Percentiles rank a stretch among this genome's conserved stretches.
phyloP scores from a whole-genome alignment of 2,329 filamentous ascomycete species.

The Hypoxylon sp. region DNA sequence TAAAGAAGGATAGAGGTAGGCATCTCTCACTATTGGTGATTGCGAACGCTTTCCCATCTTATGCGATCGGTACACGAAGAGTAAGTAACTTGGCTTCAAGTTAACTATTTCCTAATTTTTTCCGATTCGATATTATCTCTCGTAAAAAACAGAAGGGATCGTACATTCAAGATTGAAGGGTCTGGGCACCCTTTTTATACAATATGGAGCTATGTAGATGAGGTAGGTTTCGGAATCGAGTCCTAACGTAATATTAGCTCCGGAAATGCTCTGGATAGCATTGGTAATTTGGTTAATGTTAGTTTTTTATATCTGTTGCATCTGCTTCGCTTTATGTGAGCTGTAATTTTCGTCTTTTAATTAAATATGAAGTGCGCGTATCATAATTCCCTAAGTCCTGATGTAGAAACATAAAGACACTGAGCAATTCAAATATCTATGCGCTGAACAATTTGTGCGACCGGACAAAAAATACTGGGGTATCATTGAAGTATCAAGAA shows the following conservation, averaged over 20 bases:
- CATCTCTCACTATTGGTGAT: background rate
- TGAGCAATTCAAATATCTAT: background rate
- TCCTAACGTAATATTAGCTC: slow-evolving; percentile 1
- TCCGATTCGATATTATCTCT: background rate
- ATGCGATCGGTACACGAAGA: background rate
- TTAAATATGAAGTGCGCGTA: too few relatives aligned
- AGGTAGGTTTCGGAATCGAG: slow-evolving; percentile 20
- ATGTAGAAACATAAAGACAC: background rate
- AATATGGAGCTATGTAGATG: background rate
- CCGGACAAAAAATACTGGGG: slow-evolving; percentile 24
- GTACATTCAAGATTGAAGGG: background rate
- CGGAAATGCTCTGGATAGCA: slow-evolving; percentile 14
- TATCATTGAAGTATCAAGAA: slow-evolving; percentile 44
- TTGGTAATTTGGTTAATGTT: background rate
- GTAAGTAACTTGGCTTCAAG: slow-evolving; percentile 5
- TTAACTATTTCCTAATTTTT: background rate
- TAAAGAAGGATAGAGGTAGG: background rate
- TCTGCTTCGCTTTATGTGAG: background rate
- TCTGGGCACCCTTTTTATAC: background rate
- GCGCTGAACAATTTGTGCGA: background rate
- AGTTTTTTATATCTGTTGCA: background rate
- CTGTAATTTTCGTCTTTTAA: background rate
- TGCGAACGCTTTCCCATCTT: background rate
- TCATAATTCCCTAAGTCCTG: background rate
- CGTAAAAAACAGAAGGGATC: background rate